phyloP scores from a whole-genome alignment of 23 red algal genomes.

The Gracilariopsis chorda region DNA sequence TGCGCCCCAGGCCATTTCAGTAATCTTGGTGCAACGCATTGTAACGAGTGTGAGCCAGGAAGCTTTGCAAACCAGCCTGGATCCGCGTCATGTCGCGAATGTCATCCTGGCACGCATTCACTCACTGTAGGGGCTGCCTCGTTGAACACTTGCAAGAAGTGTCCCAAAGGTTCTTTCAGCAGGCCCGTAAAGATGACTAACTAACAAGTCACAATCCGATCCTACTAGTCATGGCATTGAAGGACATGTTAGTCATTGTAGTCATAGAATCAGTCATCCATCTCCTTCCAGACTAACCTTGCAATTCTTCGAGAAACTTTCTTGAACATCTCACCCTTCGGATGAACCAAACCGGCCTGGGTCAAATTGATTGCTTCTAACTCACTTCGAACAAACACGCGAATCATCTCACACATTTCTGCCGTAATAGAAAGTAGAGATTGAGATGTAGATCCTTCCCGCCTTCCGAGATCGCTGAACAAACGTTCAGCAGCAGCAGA shows the following conservation, averaged over 20 bases:
- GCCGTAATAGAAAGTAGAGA: background rate
- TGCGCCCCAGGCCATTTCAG: background rate
- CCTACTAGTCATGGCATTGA: too few species aligned
- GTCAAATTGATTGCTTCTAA: too few species aligned
- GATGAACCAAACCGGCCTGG: too few species aligned
- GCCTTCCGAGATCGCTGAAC: background rate
- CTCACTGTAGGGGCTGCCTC: background rate
- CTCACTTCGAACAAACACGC: too few species aligned
- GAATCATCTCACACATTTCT: background rate
- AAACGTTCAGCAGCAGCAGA: background rate
- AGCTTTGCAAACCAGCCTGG: background rate
- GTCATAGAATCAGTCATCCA: too few species aligned
- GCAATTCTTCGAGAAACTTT: too few species aligned
- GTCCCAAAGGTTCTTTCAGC: background rate
- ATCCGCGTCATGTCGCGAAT: background rate
- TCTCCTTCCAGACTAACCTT: too few species aligned
- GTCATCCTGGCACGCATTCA: background rate
- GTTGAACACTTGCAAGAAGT: background rate
- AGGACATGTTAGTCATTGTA: too few species aligned
- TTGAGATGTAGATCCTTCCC: background rate
- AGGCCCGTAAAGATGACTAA: too few species aligned
- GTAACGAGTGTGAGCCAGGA: background rate
- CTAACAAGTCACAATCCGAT: too few species aligned
- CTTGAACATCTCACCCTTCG: too few species aligned
- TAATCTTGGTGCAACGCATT: background rate